phyloP scores from a whole-genome alignment of 306 rosid genomes.

The Casuarina equisetifolia region DNA sequence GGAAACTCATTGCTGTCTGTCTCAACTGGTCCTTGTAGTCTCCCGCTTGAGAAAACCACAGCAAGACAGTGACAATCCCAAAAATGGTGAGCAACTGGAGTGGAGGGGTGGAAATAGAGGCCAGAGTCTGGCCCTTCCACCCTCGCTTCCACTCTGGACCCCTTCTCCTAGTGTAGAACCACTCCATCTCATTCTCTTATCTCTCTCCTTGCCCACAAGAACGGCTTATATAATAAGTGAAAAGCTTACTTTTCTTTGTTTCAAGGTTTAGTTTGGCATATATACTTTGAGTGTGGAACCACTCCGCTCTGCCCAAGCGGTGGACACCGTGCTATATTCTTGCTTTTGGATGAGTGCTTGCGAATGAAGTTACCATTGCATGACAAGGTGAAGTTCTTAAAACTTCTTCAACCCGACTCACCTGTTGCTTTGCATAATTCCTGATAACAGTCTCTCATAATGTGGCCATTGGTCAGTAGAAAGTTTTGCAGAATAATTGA shows the following conservation, averaged over 20 bases:
- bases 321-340: slow-evolving; percentile 31
- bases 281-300: slow-evolving; percentile 76
- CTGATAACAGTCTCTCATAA: neutral
- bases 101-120: slow-evolving; percentile 58
- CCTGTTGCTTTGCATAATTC: neutral
- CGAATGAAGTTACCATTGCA: neutral
- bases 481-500: too few relatives aligned
- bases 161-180: slow-evolving; percentile 57
- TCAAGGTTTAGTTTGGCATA: slow-evolving; percentile 51
- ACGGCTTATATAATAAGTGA: slow-evolving; percentile 20
- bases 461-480: neutral
- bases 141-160: slow-evolving; percentile 70
- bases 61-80: slow-evolving; percentile 57
- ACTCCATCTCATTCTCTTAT: slow-evolving; percentile 49
- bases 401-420: neutral
- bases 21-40: slow-evolving; percentile 46
- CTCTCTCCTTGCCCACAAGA: neutral
- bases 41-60: slow-evolving; percentile 58
- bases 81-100: slow-evolving; percentile 58
- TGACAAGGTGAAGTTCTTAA: neutral
- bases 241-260: slow-evolving; percentile 33
- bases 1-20: slow-evolving; percentile 40
- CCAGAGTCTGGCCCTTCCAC: slow-evolving; percentile 47
- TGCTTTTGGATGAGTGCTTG: slow-evolving; percentile 25
- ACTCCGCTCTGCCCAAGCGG: slow-evolving; percentile 29